phyloP scores from a whole-genome alignment of 2,329 filamentous ascomycete species.

The Xylariaceae sp. region DNA sequence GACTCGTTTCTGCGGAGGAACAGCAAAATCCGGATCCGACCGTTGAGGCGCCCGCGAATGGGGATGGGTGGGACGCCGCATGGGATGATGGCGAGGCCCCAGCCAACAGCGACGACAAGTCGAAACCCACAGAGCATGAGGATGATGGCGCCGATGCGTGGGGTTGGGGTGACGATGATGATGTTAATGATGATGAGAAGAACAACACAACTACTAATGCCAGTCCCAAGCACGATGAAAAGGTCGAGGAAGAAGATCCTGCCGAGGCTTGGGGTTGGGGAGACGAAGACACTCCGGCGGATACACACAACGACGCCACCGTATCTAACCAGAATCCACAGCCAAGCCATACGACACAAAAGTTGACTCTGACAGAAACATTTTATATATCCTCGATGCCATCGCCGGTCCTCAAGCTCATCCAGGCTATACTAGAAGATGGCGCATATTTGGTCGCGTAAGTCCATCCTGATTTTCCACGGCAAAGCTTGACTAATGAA shows the following conservation, averaged over 20 bases:
- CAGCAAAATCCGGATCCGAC: slow-evolving; percentile 60
- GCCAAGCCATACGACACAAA: slow-evolving; percentile 40
- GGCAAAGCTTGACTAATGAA: slow-evolving; percentile 8
- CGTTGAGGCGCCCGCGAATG: slow-evolving; percentile 39
- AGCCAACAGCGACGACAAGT: slow-evolving; percentile 21
- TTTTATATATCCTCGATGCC: slow-evolving; percentile 89
- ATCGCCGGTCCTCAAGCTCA: slow-evolving; percentile 65
- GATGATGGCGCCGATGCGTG: slow-evolving; percentile 48
- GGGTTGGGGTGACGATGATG: slow-evolving; percentile 75
- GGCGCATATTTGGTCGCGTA: slow-evolving; percentile 52
- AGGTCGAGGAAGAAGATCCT: slow-evolving; percentile 34
- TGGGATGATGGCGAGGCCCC: slow-evolving; percentile 68
- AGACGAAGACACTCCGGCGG: slow-evolving; percentile 52
- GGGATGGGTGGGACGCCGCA: slow-evolving; percentile 68
- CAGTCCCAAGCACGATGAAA: slow-evolving; percentile 25
- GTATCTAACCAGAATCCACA: slow-evolving; percentile 15
- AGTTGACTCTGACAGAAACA: slow-evolving; percentile 75
- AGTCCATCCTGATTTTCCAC: slow-evolving; percentile 18
- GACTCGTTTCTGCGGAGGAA: slow-evolving; percentile 63
- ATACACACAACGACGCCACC: slow-evolving; percentile 26
- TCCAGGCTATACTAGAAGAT: slow-evolving; percentile 56
- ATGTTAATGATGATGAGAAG: slow-evolving; percentile 38
- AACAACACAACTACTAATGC: slow-evolving; percentile 52
- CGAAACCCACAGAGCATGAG: slow-evolving; percentile 16
- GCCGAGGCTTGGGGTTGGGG: slow-evolving; percentile 81